These are phyloP conservation scores for Quercus agrifolia DNA, from an alignment of 306 rosid species.

Conservation along the genomic window DNA sequence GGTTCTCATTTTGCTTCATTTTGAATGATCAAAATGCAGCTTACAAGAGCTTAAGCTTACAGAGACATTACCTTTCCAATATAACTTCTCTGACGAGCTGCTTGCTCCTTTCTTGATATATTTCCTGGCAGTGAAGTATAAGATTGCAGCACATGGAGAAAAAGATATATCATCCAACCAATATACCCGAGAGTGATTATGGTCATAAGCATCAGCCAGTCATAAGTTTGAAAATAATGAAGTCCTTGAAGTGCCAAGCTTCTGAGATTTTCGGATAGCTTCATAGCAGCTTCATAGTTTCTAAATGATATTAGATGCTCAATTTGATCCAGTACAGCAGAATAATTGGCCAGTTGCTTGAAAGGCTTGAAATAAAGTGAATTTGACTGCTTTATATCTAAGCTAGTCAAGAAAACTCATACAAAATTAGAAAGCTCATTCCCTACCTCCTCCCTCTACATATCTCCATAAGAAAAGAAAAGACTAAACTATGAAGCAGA, in stretches of 20 bases:
- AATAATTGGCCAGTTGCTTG: constrained; percentile 64
- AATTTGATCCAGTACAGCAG: constrained; percentile 59
- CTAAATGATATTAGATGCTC: constrained; percentile 55
- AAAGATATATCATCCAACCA: constrained; percentile 88
- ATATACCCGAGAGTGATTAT: constrained; percentile 76
- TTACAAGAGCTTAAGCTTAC: constrained; percentile 33
- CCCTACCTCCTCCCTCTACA: constrained; percentile 1
- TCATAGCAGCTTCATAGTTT: constrained; percentile 71
- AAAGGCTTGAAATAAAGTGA: constrained; percentile 77
- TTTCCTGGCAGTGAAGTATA: constrained; percentile 65
- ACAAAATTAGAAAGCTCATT: constrained; percentile 8
- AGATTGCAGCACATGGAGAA: constrained; percentile 82
- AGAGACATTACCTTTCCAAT: constrained; percentile 61
- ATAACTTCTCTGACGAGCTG: constrained; percentile 37
- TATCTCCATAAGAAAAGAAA: constrained; percentile 3
- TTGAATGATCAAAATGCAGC: neutral
- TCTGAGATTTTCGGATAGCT: constrained; percentile 61
- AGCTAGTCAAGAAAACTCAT: constrained; percentile 52
- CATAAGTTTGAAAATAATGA: constrained; percentile 90
- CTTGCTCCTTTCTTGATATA: constrained; percentile 43
- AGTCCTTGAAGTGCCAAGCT: constrained; percentile 83
- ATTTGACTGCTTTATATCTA: constrained; percentile 67
- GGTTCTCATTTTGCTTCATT: constrained; percentile 3
- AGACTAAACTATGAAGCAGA: neutral
- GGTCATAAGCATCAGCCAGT: constrained; percentile 91